Base-by-base conservation (phyloP, 2,329 filamentous ascomycete genomes). In the Colletotrichum cuscutae region DNA sequence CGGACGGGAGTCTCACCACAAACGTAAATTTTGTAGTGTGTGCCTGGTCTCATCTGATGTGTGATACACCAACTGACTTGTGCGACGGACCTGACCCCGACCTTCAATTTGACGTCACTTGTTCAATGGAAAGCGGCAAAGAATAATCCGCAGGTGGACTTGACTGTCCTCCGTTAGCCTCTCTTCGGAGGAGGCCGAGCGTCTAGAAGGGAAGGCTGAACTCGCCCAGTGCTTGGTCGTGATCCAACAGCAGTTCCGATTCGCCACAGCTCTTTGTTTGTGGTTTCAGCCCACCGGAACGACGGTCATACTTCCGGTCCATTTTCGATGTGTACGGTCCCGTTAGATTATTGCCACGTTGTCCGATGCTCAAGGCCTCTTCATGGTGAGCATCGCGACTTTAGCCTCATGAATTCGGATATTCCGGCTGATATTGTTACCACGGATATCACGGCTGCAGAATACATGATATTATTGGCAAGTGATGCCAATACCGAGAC, bases 41-140 rank as follows among this genome's bases (percentile, higher is more conserved):
- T 67, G 56, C 42, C 53, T 60, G 65, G 69, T 69, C 69, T 72
- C 69, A 69, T 72, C 69, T 64, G 65, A 72, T 64, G 24, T 56
- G 22, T 71, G 69, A 72, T 69, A 69, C 69, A 24, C 24, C 30
- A 37, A 42, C 22, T 59, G 42, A 59, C 65, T 54, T 63, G 22
- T 9, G 58, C 52, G 13, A 37, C 4, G 13, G 37, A 11, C 53
- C 15, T 59, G 30, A 49, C 24, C 22, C 12, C 46, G 22, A n/a
- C 13, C 49, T 22, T 6, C 52, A 22, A 11, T 22, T 64, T 46
- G 65, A 72, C 65, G 59, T 72, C 69, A 72, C 37, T 58, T 30
- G 0, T 32, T 32, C 9, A 12, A 11, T 19, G 42, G 42, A 24
- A 60, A 68, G n/a, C 52, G 22, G 37, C 30, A 19, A 24, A 30